phyloP scores from a whole-genome alignment of 768 basidiomycete species.

The Mycena haematopus region DNA sequence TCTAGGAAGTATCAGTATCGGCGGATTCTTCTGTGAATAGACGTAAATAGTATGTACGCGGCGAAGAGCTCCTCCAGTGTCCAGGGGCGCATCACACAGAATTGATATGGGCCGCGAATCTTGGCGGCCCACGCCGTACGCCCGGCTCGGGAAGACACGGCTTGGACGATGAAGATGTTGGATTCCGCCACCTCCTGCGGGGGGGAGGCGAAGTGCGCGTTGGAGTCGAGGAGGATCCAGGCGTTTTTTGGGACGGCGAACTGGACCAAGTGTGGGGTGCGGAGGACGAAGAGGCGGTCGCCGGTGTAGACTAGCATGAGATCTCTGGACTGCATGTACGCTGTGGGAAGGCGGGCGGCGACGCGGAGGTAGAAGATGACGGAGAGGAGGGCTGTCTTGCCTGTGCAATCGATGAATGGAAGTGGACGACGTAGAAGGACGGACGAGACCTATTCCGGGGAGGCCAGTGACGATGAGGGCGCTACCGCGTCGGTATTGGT shows the following conservation, averaged over 20 bases:
- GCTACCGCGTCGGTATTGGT: not conserved
- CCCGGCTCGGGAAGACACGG: not conserved
- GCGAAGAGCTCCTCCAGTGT: constrained; percentile 10
- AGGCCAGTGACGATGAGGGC: constrained; percentile 7
- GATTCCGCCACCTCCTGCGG: not conserved
- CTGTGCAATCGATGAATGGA: constrained; percentile 1
- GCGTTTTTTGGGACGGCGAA: not conserved
- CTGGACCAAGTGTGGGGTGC: not conserved
- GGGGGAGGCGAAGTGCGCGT: not conserved
- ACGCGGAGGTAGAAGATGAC: constrained; percentile 10
- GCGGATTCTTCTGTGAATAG: not conserved
- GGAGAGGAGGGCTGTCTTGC: not conserved
- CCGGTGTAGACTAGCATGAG: not conserved
- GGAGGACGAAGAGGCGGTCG: constrained; percentile 1
- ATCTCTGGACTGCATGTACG: not conserved
- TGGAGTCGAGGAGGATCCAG: constrained; percentile 10
- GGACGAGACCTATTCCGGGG: constrained; percentile 11
- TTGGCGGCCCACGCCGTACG: not conserved
- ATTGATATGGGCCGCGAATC: not conserved
- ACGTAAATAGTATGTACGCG: constrained; percentile 2
- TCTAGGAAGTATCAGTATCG: not conserved
- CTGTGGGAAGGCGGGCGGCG: constrained; percentile 13
- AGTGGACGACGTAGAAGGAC: not conserved
- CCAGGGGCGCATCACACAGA: constrained; percentile 16
- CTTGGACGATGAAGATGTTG: constrained; percentile 15